Base-by-base conservation (phyloP, 306 rosid species). In the Cajanus cajan region DNA sequence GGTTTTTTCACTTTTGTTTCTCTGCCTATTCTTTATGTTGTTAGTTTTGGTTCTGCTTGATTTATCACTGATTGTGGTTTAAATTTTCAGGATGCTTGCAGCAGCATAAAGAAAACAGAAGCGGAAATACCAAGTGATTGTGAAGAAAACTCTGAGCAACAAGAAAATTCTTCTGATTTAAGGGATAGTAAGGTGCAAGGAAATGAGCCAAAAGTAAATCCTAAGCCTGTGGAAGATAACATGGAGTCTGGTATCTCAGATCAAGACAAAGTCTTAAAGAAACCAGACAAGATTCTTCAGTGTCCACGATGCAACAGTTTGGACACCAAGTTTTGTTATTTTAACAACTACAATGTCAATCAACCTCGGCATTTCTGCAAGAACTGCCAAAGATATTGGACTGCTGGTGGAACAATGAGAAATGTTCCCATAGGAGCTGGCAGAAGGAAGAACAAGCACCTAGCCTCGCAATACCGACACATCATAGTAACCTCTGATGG, bases 281-380 rank as follows among this genome's bases (percentile, higher is more conserved):
- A 88, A 77, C 94, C 94, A 6, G 97, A 92, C 68, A 88, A 88
- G 82, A 85, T 92, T 81, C 22, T 90, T 74, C 91, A 85, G 80
- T 92, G 97, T 84, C 97, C 97, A 2, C 47, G 97, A 52, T 92
- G 97, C 82, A 88, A 84, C 54, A 92, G 94, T 74, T 58, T 80
- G 62, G 92, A 91, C 36, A 90, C 97, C 19, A 90, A 92, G 77
- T 92, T 92, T 31, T 92, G 97, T 82, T 92, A 92, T 65, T 92
- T 92, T 84, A 92, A 92, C 19, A 92, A 92, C 85, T 90, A 92
- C 79, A 92, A 90, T 52, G 97, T 90, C 54, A 92, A 90, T 54
- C 97, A 92, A 71, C 97, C 97, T 18, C 79, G 97, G n/a, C 92
- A 92, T 63, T 92, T 90, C 87, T 92, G 97, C 77, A 92, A 87